Evolutionary conservation across 2,329 filamentous ascomycete species (phyloP), one percentile per base, ranked within the genome.

Genomic region (Penicillium sp.): DNA sequence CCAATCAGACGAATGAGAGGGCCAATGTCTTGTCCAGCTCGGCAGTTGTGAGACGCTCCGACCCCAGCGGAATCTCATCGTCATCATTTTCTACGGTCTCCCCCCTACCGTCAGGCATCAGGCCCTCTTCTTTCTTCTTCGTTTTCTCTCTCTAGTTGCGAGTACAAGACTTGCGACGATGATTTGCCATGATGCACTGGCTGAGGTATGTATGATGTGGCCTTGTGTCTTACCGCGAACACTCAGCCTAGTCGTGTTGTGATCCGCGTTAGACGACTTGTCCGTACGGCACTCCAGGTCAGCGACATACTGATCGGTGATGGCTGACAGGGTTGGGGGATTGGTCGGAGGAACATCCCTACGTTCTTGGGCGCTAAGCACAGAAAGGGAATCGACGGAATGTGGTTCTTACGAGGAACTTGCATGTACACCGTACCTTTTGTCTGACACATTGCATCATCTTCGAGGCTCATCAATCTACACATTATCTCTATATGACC

Each of bases 401-500:
- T 57, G 55, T 55, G 41, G 49, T 38, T 24, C 31, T 48, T 45
- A 23, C 41, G 24, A 24, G 24, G 24, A 16, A 39, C 16, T 39
- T 38, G 28, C 28, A 12, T 29, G 10, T 33, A 33, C 31, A 33
- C 31, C 31, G 31, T 33, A 38, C 18, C 4, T 4, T 21, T 42
- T 6, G 5, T 28, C 23, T 7, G 5, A 42, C 23, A 26, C 9
- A 39, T 42, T 42, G 24, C 41, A 42, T 42, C 41, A 48, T 47
- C 41, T 28, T 26, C 23, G 13, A 4, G 24, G 41, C 21, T 42
- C 23, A 28, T 28, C 23, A 28, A 23, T 39, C 18, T 39, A 39
- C 36, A 21, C 18, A 13, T 21, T 21, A 18, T 7, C 9, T 10
- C n/a, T 2, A 16, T 18, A 18, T 16, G 28, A 36, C n/a, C 34